A percentile compares a stretch with the other conserved stretches of the same genome.
Conservation (phyloP, 2,329 filamentous ascomycete genomes). For the Boeremia exigua region DNA sequence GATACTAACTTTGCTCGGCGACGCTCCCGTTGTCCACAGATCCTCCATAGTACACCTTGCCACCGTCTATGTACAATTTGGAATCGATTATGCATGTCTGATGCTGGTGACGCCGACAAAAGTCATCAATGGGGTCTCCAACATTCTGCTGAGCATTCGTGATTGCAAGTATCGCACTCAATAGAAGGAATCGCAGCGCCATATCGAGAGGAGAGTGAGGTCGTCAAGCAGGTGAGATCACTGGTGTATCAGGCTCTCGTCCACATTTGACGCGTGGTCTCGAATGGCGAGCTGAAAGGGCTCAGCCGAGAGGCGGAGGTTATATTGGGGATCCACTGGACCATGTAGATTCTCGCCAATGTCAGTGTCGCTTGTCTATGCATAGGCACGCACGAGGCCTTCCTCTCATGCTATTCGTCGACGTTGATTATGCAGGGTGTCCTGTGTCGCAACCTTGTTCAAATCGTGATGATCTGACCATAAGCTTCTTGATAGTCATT, state of each 20-base stretch:
- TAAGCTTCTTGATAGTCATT: background rate
- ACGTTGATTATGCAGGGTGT: background rate
- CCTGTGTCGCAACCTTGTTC: background rate
- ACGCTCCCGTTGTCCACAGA: conserved; percentile 52
- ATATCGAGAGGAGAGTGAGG: background rate
- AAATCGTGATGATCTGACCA: background rate
- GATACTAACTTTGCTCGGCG: conserved; percentile 60
- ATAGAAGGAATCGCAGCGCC: background rate
- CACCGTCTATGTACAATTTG: conserved; percentile 65
- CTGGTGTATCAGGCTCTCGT: conserved; percentile 5
- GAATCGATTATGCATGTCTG: conserved; percentile 64
- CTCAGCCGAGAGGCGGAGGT: conserved; percentile 2
- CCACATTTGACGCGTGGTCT: conserved; percentile 1
- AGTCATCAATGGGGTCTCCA: conserved; percentile 23
- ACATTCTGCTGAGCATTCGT: conserved; percentile 27
- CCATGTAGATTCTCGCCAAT: background rate
- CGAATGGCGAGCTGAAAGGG: conserved; percentile 2
- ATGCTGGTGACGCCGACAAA: conserved; percentile 51
- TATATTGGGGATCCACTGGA: conserved; percentile 10
- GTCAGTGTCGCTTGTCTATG: background rate
- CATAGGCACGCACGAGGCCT: background rate
- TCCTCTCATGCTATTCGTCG: conserved; percentile 1
- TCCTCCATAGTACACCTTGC: conserved; percentile 57
- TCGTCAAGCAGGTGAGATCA: background rate
- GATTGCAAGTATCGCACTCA: conserved; percentile 42